Evolutionary conservation across 805 yeast genomes (phyloP), one percentile per base, ranked within the genome.

Genomic region (Kazachstania kunashirensis): DNA sequence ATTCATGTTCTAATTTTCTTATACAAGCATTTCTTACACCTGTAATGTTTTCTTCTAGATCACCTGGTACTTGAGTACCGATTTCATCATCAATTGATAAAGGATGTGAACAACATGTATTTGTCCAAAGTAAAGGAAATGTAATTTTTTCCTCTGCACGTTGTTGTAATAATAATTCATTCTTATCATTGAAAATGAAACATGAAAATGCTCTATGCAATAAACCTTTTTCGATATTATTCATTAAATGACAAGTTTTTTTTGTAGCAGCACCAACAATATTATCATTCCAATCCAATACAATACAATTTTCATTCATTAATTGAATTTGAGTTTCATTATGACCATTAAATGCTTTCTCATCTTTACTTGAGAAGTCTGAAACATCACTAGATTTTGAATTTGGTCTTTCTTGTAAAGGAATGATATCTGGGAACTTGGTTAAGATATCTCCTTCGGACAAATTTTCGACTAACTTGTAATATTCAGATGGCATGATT

Each of bases 61-160:
- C 28, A 13, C 27, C 15, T 25, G 29, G 31, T 1, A 55, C 51
- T 4, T 44, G 41, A 29, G 65, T 53, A 9, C 96, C 96, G 55
- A 86, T 66, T 61, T 92, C 99, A 25, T 75, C 65, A 26, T 78
- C 71, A 24, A 85, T 75, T 37, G 95, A 85, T 36, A 92, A 68
- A 8, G 99, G 99, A 59, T 92, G 99, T 1, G 97, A 88, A 61
- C 99, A 92, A 63, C 99, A 92, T 2, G 99, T 92, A 60, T 92
- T 92, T 18, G 99, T 92, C 99, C 99, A 92, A 80, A 88, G 77
- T 40, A 77, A 77, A 1, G 97, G 94, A 62, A 92, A 92, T 1
- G 99, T 92, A 64, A 92, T 92, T 61, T 92, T 92, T 58, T 92
- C 97, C 34, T 78, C 77, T 0, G 99, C 97, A 50, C 99, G 77